A percentile compares a stretch with the other conserved stretches of the same genome.
These are phyloP conservation scores for Cercospora sp. DNA, from an alignment of 2,329 filamentous ascomycete genomes.

Conservation along the genomic window DNA sequence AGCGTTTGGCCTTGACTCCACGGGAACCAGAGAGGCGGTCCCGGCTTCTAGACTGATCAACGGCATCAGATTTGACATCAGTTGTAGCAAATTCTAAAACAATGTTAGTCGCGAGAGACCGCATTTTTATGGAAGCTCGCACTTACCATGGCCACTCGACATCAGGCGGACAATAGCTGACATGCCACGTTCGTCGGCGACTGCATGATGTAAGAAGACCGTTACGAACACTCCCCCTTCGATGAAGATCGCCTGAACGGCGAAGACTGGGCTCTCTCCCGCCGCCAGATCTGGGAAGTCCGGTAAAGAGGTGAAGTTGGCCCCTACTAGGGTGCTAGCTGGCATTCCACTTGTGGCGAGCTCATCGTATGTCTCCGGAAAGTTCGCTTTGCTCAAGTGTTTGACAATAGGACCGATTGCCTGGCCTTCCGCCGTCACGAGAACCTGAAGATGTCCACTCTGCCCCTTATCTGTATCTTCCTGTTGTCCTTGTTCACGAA, in stretches of 20 bases:
- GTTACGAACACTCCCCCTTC: constrained; percentile 27
- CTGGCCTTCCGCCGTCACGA: constrained; percentile 19
- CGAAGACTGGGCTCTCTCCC: constrained; percentile 21
- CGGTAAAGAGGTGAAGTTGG: constrained; percentile 20
- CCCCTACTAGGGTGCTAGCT: constrained; percentile 16
- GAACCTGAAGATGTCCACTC: constrained; percentile 20
- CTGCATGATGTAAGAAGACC: constrained; percentile 27
- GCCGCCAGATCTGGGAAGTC: constrained; percentile 18
- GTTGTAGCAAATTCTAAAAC: background rate
- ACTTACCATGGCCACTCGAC: constrained; percentile 21
- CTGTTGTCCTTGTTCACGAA: background rate
- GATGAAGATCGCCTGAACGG: constrained; percentile 29
- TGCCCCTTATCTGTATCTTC: constrained; percentile 8
- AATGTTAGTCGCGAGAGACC: background rate
- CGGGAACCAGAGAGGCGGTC: constrained; percentile 22
- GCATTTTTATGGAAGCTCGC: background rate
- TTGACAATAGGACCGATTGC: constrained; percentile 21
- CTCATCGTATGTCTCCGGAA: constrained; percentile 12
- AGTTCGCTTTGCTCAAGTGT: constrained; percentile 10
- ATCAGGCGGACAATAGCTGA: constrained; percentile 23
- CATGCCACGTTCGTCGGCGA: constrained; percentile 25
- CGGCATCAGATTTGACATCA: constrained; percentile 13
- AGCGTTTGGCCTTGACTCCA: constrained; percentile 13
- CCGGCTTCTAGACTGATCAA: constrained; percentile 16
- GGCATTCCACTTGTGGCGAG: constrained; percentile 18